Base-by-base conservation (phyloP, 345 rosid species). In the Lepidium aucheri region DNA sequence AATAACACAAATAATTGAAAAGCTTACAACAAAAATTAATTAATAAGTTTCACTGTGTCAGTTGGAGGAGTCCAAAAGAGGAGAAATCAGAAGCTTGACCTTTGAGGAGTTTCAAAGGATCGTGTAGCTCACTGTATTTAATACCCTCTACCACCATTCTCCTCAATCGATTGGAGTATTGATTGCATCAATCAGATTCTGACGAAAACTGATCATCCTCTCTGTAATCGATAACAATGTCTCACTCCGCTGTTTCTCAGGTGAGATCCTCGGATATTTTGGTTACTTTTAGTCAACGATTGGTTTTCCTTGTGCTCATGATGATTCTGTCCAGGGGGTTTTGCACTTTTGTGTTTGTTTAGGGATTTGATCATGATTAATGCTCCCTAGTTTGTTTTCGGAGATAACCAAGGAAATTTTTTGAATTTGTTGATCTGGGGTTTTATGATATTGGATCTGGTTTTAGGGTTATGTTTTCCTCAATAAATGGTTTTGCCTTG, bases 11-110 rank as follows among this genome's bases (percentile, higher is more conserved):
- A 36, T 53, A 33, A 59, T 15, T 24, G 1, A 14, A 12, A 35
- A 44, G 33, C 2, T 39, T 33, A 5, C 0, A 61, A 30, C 10
- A 20, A 35, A 49, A 45, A 15, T 4, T 15, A 55, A 55, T 15
- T 8, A 55, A 33, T 30, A 35, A 43, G 70, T 54, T 35, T 3
- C 9, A 18, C 4, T 1, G 76, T 53, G 66, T 65, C 70, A 72
- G 76, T 72, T 72, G 70, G 70, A 57, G 76, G n/a, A 8, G 60
- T 72, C 76, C 40, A 72, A 72, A 22, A 65, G 76, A 72, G 76
- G 74, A 60, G 68, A 41, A 68, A 40, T 9, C 7, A 53, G 30
- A 36, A 55, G 70, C 46, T 65, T 72, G 76, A 5, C 76, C 76
- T 65, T 72, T 72, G 70, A 72, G 1, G 40, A 49, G 59, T 7